A percentile compares a stretch with the other conserved stretches of the same genome.
Evolutionary conservation across 768 basidiomycete species (phyloP).

Genomic region (Rhizopogon salebrosus): DNA sequence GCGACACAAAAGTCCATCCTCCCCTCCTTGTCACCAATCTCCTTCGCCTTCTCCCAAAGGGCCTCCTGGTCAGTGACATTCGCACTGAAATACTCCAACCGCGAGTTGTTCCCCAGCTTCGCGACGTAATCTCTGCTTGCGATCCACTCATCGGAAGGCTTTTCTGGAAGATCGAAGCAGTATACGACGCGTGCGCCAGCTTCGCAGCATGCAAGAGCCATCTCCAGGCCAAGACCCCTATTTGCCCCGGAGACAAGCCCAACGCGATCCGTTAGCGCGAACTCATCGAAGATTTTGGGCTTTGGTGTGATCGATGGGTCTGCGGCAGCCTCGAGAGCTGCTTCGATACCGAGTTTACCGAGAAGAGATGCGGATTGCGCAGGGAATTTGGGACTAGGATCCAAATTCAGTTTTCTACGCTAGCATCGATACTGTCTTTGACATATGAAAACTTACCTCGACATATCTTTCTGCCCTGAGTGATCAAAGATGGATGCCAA

Average conservation of each 20-base stretch:
- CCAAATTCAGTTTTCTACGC: background rate
- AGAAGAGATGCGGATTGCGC: slow-evolving; percentile 47
- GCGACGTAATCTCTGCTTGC: slow-evolving; percentile 48
- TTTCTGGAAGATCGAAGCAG: slow-evolving; percentile 57
- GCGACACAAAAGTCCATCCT: slow-evolving; percentile 75
- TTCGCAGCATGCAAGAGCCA: slow-evolving; percentile 70
- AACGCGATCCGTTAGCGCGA: slow-evolving; percentile 51
- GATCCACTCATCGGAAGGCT: slow-evolving; percentile 54
- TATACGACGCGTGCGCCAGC: slow-evolving; percentile 67
- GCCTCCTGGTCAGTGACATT: slow-evolving; percentile 62
- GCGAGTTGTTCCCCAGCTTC: slow-evolving; percentile 35
- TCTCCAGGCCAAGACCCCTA: slow-evolving; percentile 76
- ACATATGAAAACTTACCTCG: background rate
- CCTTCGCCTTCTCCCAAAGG: slow-evolving; percentile 52
- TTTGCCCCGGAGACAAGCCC: slow-evolving; percentile 62
- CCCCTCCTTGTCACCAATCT: slow-evolving; percentile 61
- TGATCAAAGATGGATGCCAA: background rate
- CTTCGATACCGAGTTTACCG: slow-evolving; percentile 58
- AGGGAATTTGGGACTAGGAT: slow-evolving; percentile 10
- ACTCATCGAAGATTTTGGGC: slow-evolving; percentile 56
- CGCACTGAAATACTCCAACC: slow-evolving; percentile 57
- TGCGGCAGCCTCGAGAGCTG: slow-evolving; percentile 42
- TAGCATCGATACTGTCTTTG: background rate
- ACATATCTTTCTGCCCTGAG: background rate
- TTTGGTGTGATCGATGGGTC: slow-evolving; percentile 29